Base-by-base conservation (phyloP, 2,329 filamentous ascomycete species). In the Fusarium nematophilum region DNA sequence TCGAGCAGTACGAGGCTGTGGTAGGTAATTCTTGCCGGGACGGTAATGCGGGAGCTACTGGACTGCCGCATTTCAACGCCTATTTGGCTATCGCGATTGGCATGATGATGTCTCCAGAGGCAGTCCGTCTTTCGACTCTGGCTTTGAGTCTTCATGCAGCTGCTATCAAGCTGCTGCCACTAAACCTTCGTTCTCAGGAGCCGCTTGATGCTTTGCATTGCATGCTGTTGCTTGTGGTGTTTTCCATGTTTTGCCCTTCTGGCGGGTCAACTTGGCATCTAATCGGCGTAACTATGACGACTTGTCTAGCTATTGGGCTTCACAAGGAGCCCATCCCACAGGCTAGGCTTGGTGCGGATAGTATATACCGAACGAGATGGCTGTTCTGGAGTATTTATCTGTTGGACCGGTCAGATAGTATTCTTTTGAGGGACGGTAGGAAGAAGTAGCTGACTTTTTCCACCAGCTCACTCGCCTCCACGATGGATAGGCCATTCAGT, bases 341-440 rank as follows among this genome's bases (percentile, higher is more conserved):
- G 9, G 23, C 27, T 0, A 30, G 45, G 1, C 14, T 51, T 2
- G 40, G 42, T 2, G 3, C 3, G 1, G 23, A 57, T 3, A 7
- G 13, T 4, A 39, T 17, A 2, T 61, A 53, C n/a, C 45, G 46
- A 3, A 8, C 18, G 0, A 51, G 47, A 5, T 53, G 58, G 58
- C 3, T 61, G 5, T 61, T 61, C 4, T 61, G 58, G 58, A 57
- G 18, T 2, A 43, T 61, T 0, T 61, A 57, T 27, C n/a, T 61
- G 1, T 31, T 55, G 17, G 58, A 61, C 15, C 17, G 56, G 53
- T 53, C 9, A 4, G 55, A 45, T 8, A 3, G 3, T 4, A 2
- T n/a, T 9, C 14, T 21, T 25, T 13, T 18, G 9, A 17, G 3
- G 8, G 5, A 0, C 17, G 37, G 23, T 14, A 11, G 9, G 9